Evolutionary conservation across 2,329 filamentous ascomycete species (phyloP), one percentile per base, ranked within the genome.

Genomic region (Penicillium sp.): DNA sequence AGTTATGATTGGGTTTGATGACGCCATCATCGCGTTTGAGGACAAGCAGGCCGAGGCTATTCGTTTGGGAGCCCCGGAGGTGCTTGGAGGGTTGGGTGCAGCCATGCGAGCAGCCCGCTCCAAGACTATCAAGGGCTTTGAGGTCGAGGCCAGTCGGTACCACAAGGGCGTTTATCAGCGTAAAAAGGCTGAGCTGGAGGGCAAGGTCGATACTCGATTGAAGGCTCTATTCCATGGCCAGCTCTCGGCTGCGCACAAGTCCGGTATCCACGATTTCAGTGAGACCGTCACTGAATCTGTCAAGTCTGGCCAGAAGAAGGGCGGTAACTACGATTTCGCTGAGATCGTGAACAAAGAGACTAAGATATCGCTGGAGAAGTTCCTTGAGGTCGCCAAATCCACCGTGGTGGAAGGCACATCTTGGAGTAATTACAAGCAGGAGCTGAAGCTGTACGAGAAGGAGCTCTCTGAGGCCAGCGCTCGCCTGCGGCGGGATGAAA

Each of bases 141-240:
- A 96, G 72, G 85, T 84, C 0, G 92, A 96, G 72, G 95, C 95
- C 1, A 93, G 93, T 72, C 85, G 95, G 62, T 99, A 99, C 73
- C 95, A 98, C 81, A 98, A 98, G 78, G 92, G 89, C 19, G 95
- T 99, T 16, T 99, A 95, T 75, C 83, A 86, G 63, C 85, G 91
- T 57, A 99, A 99, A 78, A 86, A 87, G 62, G 82, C 85, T 2
- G 95, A 99, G 71, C 83, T 99, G 8, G 91, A 95, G 72, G 81
- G 80, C 67, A 97, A 96, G 77, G 84, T 97, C 39, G 95, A 98
- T 71, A 82, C 85, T n/a, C 85, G 95, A 33, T 83, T 99, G 52
- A 98, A 96, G 79, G 81, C 88, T 1, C 82, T 99, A 11, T 97
- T 95, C 77, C 86, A 90, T 51, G 90, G 90, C n/a, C 95, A 99